Percentiles rank a stretch among this genome's conserved stretches.
These are phyloP conservation scores for Xylaria cubensis DNA, from an alignment of 495 filamentous ascomycete species.

Conservation along the genomic window DNA sequence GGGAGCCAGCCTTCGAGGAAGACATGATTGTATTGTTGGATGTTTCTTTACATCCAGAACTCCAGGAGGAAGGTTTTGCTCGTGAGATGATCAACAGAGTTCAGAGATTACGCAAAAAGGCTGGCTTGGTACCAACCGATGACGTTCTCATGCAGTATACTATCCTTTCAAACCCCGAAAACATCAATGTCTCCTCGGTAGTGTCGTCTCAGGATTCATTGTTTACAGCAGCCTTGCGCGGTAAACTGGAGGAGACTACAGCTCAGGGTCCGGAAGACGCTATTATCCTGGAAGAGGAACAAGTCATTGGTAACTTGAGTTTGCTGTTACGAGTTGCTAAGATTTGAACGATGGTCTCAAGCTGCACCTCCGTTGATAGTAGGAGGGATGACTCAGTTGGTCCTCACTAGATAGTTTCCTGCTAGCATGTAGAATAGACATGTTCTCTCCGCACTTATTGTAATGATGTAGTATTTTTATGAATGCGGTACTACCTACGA, in stretches of 20 bases:
- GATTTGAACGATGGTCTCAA: too few relatives aligned
- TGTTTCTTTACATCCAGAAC: slow-evolving; percentile 71
- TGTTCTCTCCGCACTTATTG: too few relatives aligned
- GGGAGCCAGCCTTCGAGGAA: too few relatives aligned
- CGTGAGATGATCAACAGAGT: slow-evolving; percentile 85
- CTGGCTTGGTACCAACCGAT: slow-evolving; percentile 72
- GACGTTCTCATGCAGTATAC: slow-evolving; percentile 87
- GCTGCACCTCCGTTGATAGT: too few relatives aligned
- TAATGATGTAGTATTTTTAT: too few relatives aligned
- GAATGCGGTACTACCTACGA: too few relatives aligned
- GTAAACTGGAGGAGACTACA: slow-evolving; percentile 51
- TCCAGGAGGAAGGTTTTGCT: slow-evolving; percentile 76
- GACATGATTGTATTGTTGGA: slow-evolving; percentile 57
- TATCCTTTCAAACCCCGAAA: slow-evolving; percentile 77
- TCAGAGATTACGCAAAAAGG: slow-evolving; percentile 82
- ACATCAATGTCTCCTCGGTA: slow-evolving; percentile 64
- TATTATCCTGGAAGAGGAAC: slow-evolving; percentile 83
- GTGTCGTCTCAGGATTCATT: too few relatives aligned
- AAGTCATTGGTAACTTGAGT: slow-evolving; percentile 46
- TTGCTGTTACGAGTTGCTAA: too few relatives aligned
- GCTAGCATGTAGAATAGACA: too few relatives aligned
- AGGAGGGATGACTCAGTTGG: too few relatives aligned
- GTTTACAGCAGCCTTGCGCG: too few relatives aligned
- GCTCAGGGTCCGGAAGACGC: slow-evolving; percentile 46
- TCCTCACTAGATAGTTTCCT: too few relatives aligned